These are phyloP conservation scores for Cladophialophora exuberans DNA, from an alignment of 2,329 filamentous ascomycete genomes.

Conservation along the genomic window DNA sequence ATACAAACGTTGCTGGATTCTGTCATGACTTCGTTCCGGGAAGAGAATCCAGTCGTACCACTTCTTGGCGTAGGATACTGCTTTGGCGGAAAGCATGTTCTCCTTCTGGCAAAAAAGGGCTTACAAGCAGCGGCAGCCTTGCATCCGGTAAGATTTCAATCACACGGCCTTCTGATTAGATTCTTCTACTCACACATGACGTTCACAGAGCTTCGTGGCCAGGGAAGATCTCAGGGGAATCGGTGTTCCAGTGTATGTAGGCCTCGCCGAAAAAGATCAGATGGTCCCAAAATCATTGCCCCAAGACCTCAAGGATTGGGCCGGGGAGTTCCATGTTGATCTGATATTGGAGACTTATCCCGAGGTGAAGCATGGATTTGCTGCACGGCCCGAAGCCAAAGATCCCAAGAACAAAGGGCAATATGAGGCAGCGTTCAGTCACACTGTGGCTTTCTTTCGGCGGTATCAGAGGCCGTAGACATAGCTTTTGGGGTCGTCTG, in stretches of 20 bases:
- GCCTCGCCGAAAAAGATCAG: slow-evolving; percentile 13
- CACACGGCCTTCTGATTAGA: not conserved
- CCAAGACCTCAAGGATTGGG: slow-evolving; percentile 3
- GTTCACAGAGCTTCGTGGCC: slow-evolving; percentile 7
- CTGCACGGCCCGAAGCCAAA: slow-evolving; percentile 13
- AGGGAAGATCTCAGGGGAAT: slow-evolving; percentile 4
- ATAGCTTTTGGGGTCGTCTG: too few species aligned
- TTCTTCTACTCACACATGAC: not conserved
- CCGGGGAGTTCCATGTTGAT: not conserved
- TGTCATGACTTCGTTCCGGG: not conserved
- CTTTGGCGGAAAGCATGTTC: slow-evolving; percentile 17
- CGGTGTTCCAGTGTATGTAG: slow-evolving; percentile 9
- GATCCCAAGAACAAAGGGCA: not conserved
- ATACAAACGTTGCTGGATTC: not conserved
- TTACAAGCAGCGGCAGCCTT: not conserved
- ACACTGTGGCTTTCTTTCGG: not conserved
- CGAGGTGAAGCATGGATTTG: slow-evolving; percentile 17
- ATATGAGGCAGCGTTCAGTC: slow-evolving; percentile 11
- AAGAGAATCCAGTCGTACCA: not conserved
- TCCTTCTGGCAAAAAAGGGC: slow-evolving; percentile 1
- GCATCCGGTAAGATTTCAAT: not conserved
- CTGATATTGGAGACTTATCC: slow-evolving; percentile 11
- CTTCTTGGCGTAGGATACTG: slow-evolving; percentile 18
- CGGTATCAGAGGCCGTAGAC: too few species aligned
- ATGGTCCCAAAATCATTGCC: slow-evolving; percentile 16